Base-by-base conservation (phyloP, 2,329 filamentous ascomycete genomes). In the Aplosporella prunicola region DNA sequence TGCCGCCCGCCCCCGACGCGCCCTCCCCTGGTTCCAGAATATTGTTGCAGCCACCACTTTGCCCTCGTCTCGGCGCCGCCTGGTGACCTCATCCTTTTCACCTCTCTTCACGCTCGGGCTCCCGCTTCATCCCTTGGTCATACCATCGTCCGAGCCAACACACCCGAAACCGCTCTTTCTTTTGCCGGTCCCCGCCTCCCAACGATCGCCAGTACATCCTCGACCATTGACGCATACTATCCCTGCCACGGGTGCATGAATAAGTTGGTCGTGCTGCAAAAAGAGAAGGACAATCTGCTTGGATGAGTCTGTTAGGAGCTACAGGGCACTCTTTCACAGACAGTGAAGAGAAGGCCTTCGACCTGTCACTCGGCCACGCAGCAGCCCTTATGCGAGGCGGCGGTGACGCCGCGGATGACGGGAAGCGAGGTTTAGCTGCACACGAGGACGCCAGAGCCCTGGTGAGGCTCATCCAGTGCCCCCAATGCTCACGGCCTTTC, bases 381-480 rank as follows among this genome's bases (percentile, higher is more conserved):
- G 42, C 51, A 45, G 57, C 43, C 55, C 66, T 63, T 50, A 68
- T 68, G 64, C 55, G 59, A 46, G 48, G 56, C 48, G 45, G 63
- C 63, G 61, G 46, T 22, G 36, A 43, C 37, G 32, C 49, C 22
- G 38, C 43, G 41, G 56, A 58, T 47, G 51, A 56, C 45, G 47
- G 48, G 46, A 56, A 55, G 40, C 47, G 51, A 35, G 58, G 56
- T 35, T 57, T 74, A 42, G 63, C 66, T 44, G 67, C 72, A 20
- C 62, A 68, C 46, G 61, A 64, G 45, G 68, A 79, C 53, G 72
- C 75, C 13, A 70, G 82, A 45, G 64, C 73, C 40, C 66, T 87
- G 38, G 69, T 93, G 43, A 78, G 79, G 28, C 64, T 91, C 26
- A 70, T 91, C 36, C 85, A 93, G 61, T 95, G 88, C 55, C 71